phyloP scores from a whole-genome alignment of 768 basidiomycete genomes.

The Auriscalpium microsporum region DNA sequence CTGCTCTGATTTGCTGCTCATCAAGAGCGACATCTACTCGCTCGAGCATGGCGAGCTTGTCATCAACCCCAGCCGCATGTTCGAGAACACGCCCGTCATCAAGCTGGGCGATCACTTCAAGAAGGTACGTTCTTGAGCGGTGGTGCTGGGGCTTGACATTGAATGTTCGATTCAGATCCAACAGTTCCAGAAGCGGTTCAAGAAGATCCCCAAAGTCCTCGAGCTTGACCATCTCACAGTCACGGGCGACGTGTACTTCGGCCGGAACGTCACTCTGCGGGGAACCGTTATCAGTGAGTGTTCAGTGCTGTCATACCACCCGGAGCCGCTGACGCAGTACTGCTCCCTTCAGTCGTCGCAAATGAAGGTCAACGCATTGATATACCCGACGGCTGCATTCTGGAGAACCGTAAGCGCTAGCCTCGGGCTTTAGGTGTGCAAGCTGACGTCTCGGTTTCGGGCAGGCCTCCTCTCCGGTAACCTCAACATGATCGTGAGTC shows the following conservation, averaged over 20 bases:
- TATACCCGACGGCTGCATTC: conserved; percentile 49
- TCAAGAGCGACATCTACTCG: conserved; percentile 64
- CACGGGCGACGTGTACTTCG: conserved; percentile 59
- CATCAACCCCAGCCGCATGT: conserved; percentile 51
- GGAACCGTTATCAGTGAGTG: conserved; percentile 54
- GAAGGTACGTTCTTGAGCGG: conserved; percentile 36
- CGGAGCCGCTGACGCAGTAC: neutral
- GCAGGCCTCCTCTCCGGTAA: conserved; percentile 65
- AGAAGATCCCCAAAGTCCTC: conserved; percentile 63
- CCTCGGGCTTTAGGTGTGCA: too few species aligned
- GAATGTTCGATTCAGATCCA: conserved; percentile 27
- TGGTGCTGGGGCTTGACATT: neutral
- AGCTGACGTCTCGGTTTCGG: too few species aligned
- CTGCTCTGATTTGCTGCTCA: conserved; percentile 56
- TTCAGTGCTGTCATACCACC: neutral
- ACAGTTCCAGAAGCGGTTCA: conserved; percentile 68
- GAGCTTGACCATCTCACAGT: conserved; percentile 73
- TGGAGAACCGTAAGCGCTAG: conserved; percentile 36
- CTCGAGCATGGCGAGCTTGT: conserved; percentile 61
- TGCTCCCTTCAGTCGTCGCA: conserved; percentile 28
- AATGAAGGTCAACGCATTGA: conserved; percentile 52
- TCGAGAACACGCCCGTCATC: conserved; percentile 59
- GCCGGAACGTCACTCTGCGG: conserved; percentile 52
- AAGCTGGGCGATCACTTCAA: conserved; percentile 75
- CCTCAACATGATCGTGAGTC: conserved; percentile 59